Evolutionary conservation across 768 basidiomycete species (phyloP).

Genomic region (Pulveroboletus ravenelii): DNA sequence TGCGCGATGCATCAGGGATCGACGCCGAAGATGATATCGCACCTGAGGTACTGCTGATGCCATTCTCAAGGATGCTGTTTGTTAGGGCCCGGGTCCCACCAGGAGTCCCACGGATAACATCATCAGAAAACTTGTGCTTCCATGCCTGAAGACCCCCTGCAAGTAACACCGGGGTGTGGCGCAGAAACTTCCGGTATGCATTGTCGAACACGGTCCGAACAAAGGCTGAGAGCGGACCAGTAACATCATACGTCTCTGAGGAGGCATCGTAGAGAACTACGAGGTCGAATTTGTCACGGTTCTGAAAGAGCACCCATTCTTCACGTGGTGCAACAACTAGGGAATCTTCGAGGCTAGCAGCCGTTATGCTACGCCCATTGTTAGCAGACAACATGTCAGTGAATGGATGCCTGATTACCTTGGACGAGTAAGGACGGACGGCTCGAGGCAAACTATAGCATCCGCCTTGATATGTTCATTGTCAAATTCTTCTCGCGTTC

Average conservation of each 20-base stretch:
- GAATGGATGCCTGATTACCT: conserved; percentile 43
- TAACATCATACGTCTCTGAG: conserved; percentile 49
- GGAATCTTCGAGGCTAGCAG: conserved; percentile 65
- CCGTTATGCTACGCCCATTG: conserved; percentile 49
- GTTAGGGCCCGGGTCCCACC: conserved; percentile 12
- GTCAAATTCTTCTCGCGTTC: conserved; percentile 75
- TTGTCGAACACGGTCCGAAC: conserved; percentile 67
- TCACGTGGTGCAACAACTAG: conserved; percentile 63
- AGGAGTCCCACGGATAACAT: conserved; percentile 27
- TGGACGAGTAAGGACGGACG: conserved; percentile 62
- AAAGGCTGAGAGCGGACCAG: conserved; percentile 54
- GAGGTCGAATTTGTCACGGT: conserved; percentile 85
- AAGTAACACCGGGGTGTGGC: conserved; percentile 75
- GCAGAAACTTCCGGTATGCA: conserved; percentile 67
- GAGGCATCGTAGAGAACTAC: conserved; percentile 79
- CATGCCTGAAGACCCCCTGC: conserved; percentile 83
- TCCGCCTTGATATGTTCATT: conserved; percentile 63
- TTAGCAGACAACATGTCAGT: conserved; percentile 7
- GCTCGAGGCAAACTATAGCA: conserved; percentile 81
- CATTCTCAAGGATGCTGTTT: conserved; percentile 23
- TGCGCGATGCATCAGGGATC: conserved; percentile 12
- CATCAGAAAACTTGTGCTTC: conserved; percentile 53
- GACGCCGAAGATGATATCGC: conserved; percentile 20
- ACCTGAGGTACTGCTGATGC: conserved; percentile 24
- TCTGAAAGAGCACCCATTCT: conserved; percentile 72